Base-by-base conservation (phyloP, 495 filamentous ascomycete genomes). In the Beverwykella pulmonaria region DNA sequence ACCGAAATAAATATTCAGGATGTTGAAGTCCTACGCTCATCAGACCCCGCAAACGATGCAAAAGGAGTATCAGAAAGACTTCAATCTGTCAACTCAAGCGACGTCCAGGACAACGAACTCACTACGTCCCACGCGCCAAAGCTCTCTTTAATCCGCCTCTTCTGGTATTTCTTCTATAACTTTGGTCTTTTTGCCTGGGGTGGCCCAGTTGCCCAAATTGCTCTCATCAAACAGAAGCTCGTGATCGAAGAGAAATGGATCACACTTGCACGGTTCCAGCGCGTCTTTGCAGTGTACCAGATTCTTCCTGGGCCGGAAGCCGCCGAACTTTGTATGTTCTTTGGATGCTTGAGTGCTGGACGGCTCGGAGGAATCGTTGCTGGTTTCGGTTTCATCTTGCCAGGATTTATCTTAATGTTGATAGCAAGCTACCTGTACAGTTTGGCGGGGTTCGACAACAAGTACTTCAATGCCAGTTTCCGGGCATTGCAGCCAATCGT, bases 121-220 rank as follows among this genome's bases (percentile, higher is more conserved):
- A 63, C 60, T 29, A 54, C 75, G 50, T 76, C 74, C 17, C 71
- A 73, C 52, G 74, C 76, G 19, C 76, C 76, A 6, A 60, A 53
- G 14, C 63, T 78, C 36, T 66, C 73, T 12, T 59, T 74, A 15
- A 48, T 50, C 1, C 46, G 53, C 23, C 71, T 78, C 8, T 78
- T 78, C 41, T 78, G 76, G 74, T 76, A 73, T 50, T 78, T 78
- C 67, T 77, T 78, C 65, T 74, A 71, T 49, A 75, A 76, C 58
- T 77, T 78, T 59, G 74, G 76, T 20, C 66, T 75, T 48, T 77
- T 77, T 57, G 74, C 76, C 20, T 78, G 76, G 76, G 76, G 76
- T 9, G 74, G 76, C n/a, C 73, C 76, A 1, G 76, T 78, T n/a
- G 76, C 74, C 8, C 76, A 78, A 56, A 78, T 78, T 34, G 73